Base-by-base conservation (phyloP, 208 protist genomes). In the Leishmania guyanensis region DNA sequence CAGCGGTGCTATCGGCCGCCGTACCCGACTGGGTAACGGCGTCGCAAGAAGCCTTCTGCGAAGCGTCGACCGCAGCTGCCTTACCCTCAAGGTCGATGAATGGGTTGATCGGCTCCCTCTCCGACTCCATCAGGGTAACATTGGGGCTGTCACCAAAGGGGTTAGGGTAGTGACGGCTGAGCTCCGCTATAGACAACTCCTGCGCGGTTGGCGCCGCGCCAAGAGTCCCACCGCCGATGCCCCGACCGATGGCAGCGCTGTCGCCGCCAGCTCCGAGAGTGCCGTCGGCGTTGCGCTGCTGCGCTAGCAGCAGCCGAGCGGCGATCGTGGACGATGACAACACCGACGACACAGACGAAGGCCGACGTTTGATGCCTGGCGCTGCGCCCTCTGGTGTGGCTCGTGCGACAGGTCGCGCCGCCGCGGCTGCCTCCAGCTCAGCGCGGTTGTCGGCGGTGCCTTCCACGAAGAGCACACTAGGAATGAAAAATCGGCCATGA, bases 21-120 rank as follows among this genome's bases (percentile, higher is more conserved):
- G 58, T 50, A 48, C 29, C 46, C 2, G 39, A 43, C n/a, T 78
- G 26, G 46, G 20, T 50, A 20, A 20, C 53, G 53, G 17, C 53
- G 53, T 20, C 53, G 53, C 53, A 20, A 46, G 43, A 46, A 46
- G 53, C 53, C 53, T 56, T 56, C 53, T 20, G 10, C 53, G 50
- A 20, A 46, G 53, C 39, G n/a, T 39, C 68, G 5, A 16, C 54
- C 69, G 10, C 75, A 3, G 73, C 64, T 33, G 70, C 86, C 75
- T 88, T 65, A 9, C 86, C 85, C 66, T 97, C 90, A 46, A 90
- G 65, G 33, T 86, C 79, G 17, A 92, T 60, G 76, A 97, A 97
- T 1, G 94, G 94, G 80, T 97, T 97, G 5, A 96, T 70, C 26
- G 94, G 92, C 84, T 95, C 94, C 80, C 90, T 88, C 77, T 91